Conservation (phyloP, 2,329 filamentous ascomycete genomes). For the Exophiala mesophila region DNA sequence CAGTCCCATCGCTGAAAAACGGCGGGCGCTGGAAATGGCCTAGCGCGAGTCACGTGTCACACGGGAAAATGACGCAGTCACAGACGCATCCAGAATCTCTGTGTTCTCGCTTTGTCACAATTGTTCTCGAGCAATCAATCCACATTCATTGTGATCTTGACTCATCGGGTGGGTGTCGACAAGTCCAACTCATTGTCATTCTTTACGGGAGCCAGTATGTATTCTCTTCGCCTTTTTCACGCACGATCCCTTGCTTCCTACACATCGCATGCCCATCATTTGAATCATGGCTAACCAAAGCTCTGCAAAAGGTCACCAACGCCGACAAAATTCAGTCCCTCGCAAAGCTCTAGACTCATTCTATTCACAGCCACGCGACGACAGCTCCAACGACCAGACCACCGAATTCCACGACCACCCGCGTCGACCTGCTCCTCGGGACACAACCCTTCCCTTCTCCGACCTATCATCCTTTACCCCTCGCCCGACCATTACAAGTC, state of each 20-base stretch:
- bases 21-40: not conserved
- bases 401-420: not conserved
- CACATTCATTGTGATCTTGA: conserved; percentile 3
- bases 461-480: conserved; percentile 12
- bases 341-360: too few species aligned
- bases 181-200: conserved; percentile 16
- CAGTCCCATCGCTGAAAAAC: too few species aligned
- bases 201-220: conserved; percentile 4
- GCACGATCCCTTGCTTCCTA: too few species aligned
- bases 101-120: conserved; percentile 16
- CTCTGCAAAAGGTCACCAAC: not conserved
- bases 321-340: not conserved
- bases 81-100: conserved; percentile 4
- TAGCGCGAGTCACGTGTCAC: conserved; percentile 1
- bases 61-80: conserved; percentile 17
- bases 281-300: conserved; percentile 1
- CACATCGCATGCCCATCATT: too few species aligned
- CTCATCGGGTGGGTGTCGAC: conserved; percentile 13
- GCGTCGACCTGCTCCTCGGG: too few species aligned
- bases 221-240: not conserved
- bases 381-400: too few species aligned
- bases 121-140: not conserved
- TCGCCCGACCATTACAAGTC: not conserved
- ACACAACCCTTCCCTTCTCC: conserved; percentile 5
- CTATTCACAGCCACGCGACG: too few species aligned